Percentiles rank a stretch among this genome's conserved stretches.
These are phyloP conservation scores for Teratosphaeria pseudoeucalypti DNA, from an alignment of 2,329 filamentous ascomycete genomes.

Conservation along the genomic window DNA sequence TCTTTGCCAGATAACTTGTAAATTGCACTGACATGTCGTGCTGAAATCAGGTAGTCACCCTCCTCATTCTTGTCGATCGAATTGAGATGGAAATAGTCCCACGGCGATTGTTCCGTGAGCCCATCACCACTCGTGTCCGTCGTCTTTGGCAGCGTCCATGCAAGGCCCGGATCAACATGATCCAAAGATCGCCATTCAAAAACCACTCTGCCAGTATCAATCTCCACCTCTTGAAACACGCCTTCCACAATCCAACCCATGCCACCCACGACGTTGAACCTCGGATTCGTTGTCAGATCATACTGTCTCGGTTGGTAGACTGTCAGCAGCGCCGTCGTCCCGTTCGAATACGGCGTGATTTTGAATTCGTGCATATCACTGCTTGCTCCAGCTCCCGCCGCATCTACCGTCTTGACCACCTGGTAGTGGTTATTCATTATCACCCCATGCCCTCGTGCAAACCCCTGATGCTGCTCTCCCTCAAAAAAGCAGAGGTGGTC, in stretches of 20 bases:
- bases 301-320: conserved; percentile 31
- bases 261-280: conserved; percentile 29
- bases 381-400: conserved; percentile 28
- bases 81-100: conserved; percentile 48
- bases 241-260: conserved; percentile 44
- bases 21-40: conserved; percentile 35
- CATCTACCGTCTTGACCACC: conserved; percentile 37
- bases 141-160: conserved; percentile 34
- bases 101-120: conserved; percentile 35
- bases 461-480: conserved; percentile 42
- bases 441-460: conserved; percentile 41
- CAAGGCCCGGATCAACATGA: conserved; percentile 43
- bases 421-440: conserved; percentile 43
- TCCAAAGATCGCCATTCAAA: conserved; percentile 52
- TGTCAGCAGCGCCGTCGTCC: conserved; percentile 30
- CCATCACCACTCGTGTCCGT: conserved; percentile 38
- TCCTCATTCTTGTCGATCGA: conserved; percentile 40
- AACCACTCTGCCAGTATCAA: conserved; percentile 44
- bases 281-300: conserved; percentile 34
- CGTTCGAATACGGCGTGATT: conserved; percentile 33
- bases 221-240: conserved; percentile 45
- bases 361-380: conserved; percentile 46
- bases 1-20: conserved; percentile 39
- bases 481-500: conserved; percentile 45
- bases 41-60: conserved; percentile 41